phyloP scores from a whole-genome alignment of 257 asterid genomes.

The Jacaranda copaia region DNA sequence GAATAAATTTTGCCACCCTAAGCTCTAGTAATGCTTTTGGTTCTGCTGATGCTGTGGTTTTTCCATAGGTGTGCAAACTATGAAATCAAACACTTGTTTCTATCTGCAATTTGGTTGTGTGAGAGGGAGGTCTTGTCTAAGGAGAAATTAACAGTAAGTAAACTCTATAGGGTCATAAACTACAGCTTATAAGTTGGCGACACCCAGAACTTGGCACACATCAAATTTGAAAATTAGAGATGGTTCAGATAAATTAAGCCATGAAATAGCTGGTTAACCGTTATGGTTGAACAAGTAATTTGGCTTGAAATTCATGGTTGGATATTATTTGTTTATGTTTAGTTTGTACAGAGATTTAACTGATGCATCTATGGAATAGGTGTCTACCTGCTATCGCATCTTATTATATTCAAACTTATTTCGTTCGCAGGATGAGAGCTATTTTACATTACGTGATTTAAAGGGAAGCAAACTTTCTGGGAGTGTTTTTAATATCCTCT shows the following conservation, averaged over 20 bases:
- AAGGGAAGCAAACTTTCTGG: slow-evolving; percentile 93
- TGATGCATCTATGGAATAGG: slow-evolving; percentile 14
- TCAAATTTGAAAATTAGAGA: slow-evolving; percentile 12
- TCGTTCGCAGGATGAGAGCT: slow-evolving; percentile 82
- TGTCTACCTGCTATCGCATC: slow-evolving; percentile 20
- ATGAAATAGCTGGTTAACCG: slow-evolving; percentile 16
- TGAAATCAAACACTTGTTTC: background rate
- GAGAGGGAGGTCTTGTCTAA: slow-evolving; percentile 9
- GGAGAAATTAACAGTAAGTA: slow-evolving; percentile 23
- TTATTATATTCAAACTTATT: slow-evolving; percentile 34
- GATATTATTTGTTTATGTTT: background rate
- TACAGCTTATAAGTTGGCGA: slow-evolving; percentile 26
- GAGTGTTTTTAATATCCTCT: slow-evolving; percentile 90
- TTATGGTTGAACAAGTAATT: slow-evolving; percentile 1
- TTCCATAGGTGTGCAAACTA: slow-evolving; percentile 1
- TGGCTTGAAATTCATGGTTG: background rate
- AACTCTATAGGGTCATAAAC: slow-evolving; percentile 4
- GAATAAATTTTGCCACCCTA: slow-evolving; percentile 29
- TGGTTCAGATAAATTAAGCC: slow-evolving; percentile 32
- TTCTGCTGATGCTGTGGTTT: slow-evolving; percentile 21
- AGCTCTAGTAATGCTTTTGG: slow-evolving; percentile 33
- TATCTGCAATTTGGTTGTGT: slow-evolving; percentile 26
- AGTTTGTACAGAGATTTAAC: slow-evolving; percentile 13
- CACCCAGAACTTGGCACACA: slow-evolving; percentile 13
- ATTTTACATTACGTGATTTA: slow-evolving; percentile 78